Percentiles rank a stretch among this genome's conserved stretches.
phyloP scores from a whole-genome alignment of 1,139 yeast genomes.

The Debaryomyces coudertii region DNA sequence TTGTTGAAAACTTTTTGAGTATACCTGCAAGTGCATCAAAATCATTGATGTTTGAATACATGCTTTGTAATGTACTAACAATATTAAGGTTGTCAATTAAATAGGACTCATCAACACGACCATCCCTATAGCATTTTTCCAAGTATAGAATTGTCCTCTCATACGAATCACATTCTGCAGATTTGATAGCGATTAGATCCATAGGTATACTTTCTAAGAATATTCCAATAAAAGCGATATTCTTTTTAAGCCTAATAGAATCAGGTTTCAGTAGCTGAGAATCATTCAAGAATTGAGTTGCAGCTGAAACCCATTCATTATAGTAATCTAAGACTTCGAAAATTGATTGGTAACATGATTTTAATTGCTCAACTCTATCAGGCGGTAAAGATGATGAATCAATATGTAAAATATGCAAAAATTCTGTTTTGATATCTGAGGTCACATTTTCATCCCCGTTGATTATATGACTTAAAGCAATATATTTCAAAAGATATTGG shows the following conservation, averaged over 20 bases:
- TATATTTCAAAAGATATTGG: constrained; percentile 78
- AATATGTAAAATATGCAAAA: constrained; percentile 58
- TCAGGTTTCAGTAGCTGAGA: constrained; percentile 23
- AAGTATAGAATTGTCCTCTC: constrained; percentile 88
- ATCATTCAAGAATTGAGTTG: constrained; percentile 35
- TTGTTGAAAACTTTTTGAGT: constrained; percentile 70
- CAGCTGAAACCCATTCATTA: constrained; percentile 67
- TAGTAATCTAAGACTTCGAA: constrained; percentile 84
- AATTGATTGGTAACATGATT: constrained; percentile 69
- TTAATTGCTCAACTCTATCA: constrained; percentile 57
- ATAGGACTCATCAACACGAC: constrained; percentile 34
- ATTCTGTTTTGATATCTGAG: constrained; percentile 56
- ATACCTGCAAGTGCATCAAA: constrained; percentile 90
- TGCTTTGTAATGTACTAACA: constrained; percentile 63
- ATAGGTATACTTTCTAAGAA: constrained; percentile 64
- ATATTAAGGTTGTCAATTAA: constrained; percentile 41
- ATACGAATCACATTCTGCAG: constrained; percentile 82
- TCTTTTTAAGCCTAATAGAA: constrained; percentile 25
- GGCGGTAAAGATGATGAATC: constrained; percentile 40
- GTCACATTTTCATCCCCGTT: constrained; percentile 49
- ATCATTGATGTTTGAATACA: constrained; percentile 88
- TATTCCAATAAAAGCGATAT: constrained; percentile 40
- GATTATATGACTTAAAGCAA: constrained; percentile 66
- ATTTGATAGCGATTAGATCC: constrained; percentile 70
- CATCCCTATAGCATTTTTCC: constrained; percentile 69